Conservation (phyloP, 2,329 filamentous ascomycete species). For the Monosporascus sp. region DNA sequence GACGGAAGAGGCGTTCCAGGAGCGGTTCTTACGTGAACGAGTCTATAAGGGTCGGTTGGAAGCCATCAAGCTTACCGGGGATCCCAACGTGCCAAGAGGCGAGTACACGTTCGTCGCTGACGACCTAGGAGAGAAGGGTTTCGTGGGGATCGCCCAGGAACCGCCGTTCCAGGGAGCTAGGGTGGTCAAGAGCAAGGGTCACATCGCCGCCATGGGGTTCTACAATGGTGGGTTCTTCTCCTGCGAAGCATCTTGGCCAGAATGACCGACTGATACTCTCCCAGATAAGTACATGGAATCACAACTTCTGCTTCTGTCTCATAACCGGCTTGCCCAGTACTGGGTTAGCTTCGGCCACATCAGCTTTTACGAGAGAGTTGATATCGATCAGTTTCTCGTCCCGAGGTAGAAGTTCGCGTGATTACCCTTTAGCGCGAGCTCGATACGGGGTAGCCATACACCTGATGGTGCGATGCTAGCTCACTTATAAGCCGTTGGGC, state of each 20-base stretch:
- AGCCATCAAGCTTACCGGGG: slow-evolving; percentile 87
- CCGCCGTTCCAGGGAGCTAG: slow-evolving; percentile 67
- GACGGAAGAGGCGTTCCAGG: slow-evolving; percentile 39
- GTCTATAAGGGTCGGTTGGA: slow-evolving; percentile 65
- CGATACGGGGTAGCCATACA: too few relatives aligned
- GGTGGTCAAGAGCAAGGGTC: slow-evolving; percentile 68
- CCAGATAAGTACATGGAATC: slow-evolving; percentile 69
- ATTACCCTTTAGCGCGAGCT: not conserved
- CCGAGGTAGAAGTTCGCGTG: slow-evolving; percentile 7
- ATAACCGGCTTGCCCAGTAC: slow-evolving; percentile 73
- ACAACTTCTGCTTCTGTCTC: slow-evolving; percentile 72
- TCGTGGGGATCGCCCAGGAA: slow-evolving; percentile 60
- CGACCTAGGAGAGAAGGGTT: slow-evolving; percentile 65
- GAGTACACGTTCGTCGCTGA: slow-evolving; percentile 77
- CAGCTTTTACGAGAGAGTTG: slow-evolving; percentile 55
- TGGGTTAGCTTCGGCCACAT: slow-evolving; percentile 64
- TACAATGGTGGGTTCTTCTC: slow-evolving; percentile 52
- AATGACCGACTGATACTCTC: slow-evolving; percentile 5
- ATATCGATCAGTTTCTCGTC: slow-evolving; percentile 48
- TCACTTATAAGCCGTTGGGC: too few relatives aligned
- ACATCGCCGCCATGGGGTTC: slow-evolving; percentile 73
- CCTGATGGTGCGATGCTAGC: too few relatives aligned
- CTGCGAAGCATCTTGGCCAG: not conserved
- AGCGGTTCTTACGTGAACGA: slow-evolving; percentile 38
- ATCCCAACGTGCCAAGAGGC: slow-evolving; percentile 82